These are phyloP conservation scores for Trypanosoma theileri DNA, from an alignment of 208 protist genomes.

Conservation along the genomic window DNA sequence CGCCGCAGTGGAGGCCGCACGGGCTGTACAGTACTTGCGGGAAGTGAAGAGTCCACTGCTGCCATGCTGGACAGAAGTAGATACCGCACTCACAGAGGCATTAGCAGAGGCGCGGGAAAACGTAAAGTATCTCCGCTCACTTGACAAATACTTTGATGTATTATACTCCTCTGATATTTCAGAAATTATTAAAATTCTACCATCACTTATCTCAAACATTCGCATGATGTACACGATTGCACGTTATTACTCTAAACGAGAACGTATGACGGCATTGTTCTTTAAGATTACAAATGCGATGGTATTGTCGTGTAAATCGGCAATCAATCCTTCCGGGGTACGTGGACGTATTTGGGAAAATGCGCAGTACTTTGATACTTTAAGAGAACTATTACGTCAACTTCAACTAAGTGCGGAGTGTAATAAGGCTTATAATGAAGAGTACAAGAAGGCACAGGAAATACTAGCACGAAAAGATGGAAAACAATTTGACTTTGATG, in stretches of 20 bases:
- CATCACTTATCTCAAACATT: conserved; percentile 94
- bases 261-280: conserved; percentile 96
- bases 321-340: conserved; percentile 89
- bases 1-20: conserved; percentile 60
- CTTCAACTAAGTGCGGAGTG: conserved; percentile 90
- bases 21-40: conserved; percentile 90
- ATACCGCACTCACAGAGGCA: conserved; percentile 91
- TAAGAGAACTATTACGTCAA: conserved; percentile 74
- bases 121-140: conserved; percentile 96
- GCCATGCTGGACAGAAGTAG: conserved; percentile 87
- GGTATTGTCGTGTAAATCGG: conserved; percentile 92
- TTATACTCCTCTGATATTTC: conserved; percentile 92
- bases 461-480: conserved; percentile 75
- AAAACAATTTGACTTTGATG: conserved; percentile 93
- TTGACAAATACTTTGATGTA: conserved; percentile 97
- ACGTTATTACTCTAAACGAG: conserved; percentile 93
- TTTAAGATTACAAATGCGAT: conserved; percentile 98
- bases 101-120: conserved; percentile 98
- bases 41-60: conserved; percentile 81
- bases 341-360: conserved; percentile 92
- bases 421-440: conserved; percentile 92
- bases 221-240: conserved; percentile 97
- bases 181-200: conserved; percentile 94
- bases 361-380: conserved; percentile 67
- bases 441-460: conserved; percentile 92